Evolutionary conservation across 345 rosid genomes (phyloP), one percentile per base, ranked within the genome.

Genomic region (Capsella bursapastoris): DNA sequence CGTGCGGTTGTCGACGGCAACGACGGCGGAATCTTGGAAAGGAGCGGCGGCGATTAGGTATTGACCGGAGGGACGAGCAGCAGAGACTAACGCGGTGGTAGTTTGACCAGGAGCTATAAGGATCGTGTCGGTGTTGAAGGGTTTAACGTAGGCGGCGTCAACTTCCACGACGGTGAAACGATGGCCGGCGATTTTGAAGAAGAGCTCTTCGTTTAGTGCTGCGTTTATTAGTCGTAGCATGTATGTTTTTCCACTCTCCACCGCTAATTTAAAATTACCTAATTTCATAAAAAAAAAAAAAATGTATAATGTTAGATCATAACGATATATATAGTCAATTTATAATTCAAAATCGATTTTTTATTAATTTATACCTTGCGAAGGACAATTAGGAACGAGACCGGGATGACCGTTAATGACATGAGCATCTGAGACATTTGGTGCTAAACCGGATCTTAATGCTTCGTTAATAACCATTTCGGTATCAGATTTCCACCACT

Each of bases 401-500:
- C 98, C 96, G 0, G 98, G 86, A 67, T 73, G 79, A 11, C 96
- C 97, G 41, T 91, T 94, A 61, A 94, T 94, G 68, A 88, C 89
- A 84, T 91, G 97, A 67, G 97, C 94, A 83, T 91, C 97, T 2
- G 97, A 91, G 43, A 89, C 90, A 75, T 94, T 91, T 0, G 97
- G 96, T 13, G 93, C 96, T 62, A 67, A 31, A 10, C 98, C 97
- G 48, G 95, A 88, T 56, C 80, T 88, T 40, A 50, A 2, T 16
- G 97, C 96, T 82, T 90, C 91, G 41, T 88, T 82, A 57, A 88
- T 70, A 68, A 94, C 90, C 15, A 79, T 82, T 83, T 94, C 96
- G 40, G 86, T 87, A 47, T 94, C 96, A 1, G 97, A 91, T 80
- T 89, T 91, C 98, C 98, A 94, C 98, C 98, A 94, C 64, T 94